Evolutionary conservation across 306 rosid genomes (phyloP), one percentile per base, ranked within the genome.

Genomic region (Fragaria iinumae): DNA sequence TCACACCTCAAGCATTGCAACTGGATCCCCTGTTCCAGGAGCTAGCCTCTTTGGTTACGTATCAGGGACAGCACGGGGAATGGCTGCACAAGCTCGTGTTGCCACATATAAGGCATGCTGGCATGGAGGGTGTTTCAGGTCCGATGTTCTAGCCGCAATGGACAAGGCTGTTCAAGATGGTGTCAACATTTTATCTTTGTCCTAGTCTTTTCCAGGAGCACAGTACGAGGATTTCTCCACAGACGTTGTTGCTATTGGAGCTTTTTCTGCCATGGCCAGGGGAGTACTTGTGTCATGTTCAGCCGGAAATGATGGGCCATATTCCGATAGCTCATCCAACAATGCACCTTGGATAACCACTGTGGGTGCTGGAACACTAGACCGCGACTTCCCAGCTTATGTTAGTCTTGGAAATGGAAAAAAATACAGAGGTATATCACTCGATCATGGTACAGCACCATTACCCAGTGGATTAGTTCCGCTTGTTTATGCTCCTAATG

Each of bases 61-160:
- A 68, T 74, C 76, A 45, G 97, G 96, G 25, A 89, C 88, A 9
- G 87, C 97, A 65, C 83, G 81, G 78, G 97, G 97, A 2, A 90
- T 90, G 88, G 92, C 97, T 21, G 32, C 91, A 16, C 85, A 80
- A 67, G 93, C 96, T 55, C 80, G 92, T 63, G 75, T 92, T 12
- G 97, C 93, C 48, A 41, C 82, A 32, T 92, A 90, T 79, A 92
- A 92, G 85, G 87, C 74, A 25, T 92, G 97, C 69, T 92, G 96
- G 96, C 23, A 34, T 8, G 75, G 76, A 0, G 90, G 92, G 25
- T 90, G 93, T 80, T 80, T 70, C 20, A 25, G 80, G 52, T 73
- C 93, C 6, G 96, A 92, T 74, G 79, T 92, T 16, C 38, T 77
- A 49, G 97, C 97, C 3, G 96, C 87, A 13, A 83, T 89, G 6